phyloP scores from a whole-genome alignment of 2,329 filamentous ascomycete genomes.

The Acrocalymma vagum region DNA sequence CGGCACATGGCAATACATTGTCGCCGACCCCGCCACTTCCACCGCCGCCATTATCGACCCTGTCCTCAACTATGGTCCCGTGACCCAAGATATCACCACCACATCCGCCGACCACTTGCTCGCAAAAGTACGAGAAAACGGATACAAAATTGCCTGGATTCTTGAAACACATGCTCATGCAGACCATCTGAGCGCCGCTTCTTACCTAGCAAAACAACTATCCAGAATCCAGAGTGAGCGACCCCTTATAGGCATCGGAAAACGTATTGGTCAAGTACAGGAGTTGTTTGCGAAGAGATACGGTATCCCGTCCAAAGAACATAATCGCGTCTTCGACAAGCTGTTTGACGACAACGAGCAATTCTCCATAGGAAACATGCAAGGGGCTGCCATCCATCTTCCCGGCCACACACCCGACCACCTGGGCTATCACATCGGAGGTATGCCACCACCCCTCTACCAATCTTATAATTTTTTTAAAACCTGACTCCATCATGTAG shows the following conservation, averaged over 20 bases:
- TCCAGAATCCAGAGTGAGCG: constrained; percentile 44
- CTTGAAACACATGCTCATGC: constrained; percentile 71
- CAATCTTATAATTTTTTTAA: constrained; percentile 2
- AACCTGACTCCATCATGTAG: constrained; percentile 2
- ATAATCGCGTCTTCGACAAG: constrained; percentile 59
- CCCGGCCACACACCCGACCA: constrained; percentile 70
- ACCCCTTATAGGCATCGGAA: constrained; percentile 64
- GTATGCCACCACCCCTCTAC: constrained; percentile 7
- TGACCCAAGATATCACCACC: constrained; percentile 57
- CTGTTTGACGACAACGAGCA: constrained; percentile 63
- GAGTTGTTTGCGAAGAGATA: constrained; percentile 60
- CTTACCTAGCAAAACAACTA: constrained; percentile 61
- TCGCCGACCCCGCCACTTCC: constrained; percentile 61
- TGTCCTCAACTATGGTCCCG: constrained; percentile 65
- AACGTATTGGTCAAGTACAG: constrained; percentile 63
- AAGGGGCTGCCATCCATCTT: constrained; percentile 60
- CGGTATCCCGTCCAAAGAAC: constrained; percentile 54
- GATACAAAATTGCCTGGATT: constrained; percentile 61
- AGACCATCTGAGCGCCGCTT: constrained; percentile 67
- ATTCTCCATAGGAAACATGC: constrained; percentile 60
- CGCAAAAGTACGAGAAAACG: constrained; percentile 50
- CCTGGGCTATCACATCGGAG: constrained; percentile 64
- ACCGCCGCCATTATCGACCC: constrained; percentile 68
- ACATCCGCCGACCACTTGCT: constrained; percentile 63
- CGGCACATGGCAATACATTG: constrained; percentile 68